These are phyloP conservation scores for Termitomyces sp. DNA, from an alignment of 768 basidiomycete genomes.

Conservation along the genomic window DNA sequence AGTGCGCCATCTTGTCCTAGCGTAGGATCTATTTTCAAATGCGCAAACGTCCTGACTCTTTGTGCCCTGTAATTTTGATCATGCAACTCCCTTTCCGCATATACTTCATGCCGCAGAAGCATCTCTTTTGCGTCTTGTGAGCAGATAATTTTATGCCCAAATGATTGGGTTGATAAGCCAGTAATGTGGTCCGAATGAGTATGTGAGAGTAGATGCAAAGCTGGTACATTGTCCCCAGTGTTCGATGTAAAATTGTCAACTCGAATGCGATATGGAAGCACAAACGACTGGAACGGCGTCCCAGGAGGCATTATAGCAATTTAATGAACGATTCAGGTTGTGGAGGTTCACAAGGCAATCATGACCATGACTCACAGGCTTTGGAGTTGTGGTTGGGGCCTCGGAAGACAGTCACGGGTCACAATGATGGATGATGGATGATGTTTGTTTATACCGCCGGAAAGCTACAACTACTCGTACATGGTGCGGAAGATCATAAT, in stretches of 20 bases:
- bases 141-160: constrained; percentile 69
- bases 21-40: constrained; percentile 56
- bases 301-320: constrained; percentile 60
- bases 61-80: constrained; percentile 46
- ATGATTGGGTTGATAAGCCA: constrained; percentile 72
- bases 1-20: constrained; percentile 39
- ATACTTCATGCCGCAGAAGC: constrained; percentile 73
- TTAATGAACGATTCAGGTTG: background rate
- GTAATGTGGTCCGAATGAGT: constrained; percentile 86
- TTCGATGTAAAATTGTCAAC: constrained; percentile 74
- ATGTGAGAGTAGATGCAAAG: constrained; percentile 79
- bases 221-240: constrained; percentile 29
- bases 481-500: no score
- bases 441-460: no score
- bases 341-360: background rate
- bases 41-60: constrained; percentile 55
- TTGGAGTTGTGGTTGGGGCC: no score
- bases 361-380: constrained; percentile 1
- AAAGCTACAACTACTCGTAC: no score
- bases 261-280: constrained; percentile 76
- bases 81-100: constrained; percentile 53
- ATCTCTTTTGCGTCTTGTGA: constrained; percentile 84
- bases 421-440: no score
- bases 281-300: constrained; percentile 72
- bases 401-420: no score